Base-by-base conservation (phyloP, 2,329 filamentous ascomycete genomes). In the Botrytis aclada region DNA sequence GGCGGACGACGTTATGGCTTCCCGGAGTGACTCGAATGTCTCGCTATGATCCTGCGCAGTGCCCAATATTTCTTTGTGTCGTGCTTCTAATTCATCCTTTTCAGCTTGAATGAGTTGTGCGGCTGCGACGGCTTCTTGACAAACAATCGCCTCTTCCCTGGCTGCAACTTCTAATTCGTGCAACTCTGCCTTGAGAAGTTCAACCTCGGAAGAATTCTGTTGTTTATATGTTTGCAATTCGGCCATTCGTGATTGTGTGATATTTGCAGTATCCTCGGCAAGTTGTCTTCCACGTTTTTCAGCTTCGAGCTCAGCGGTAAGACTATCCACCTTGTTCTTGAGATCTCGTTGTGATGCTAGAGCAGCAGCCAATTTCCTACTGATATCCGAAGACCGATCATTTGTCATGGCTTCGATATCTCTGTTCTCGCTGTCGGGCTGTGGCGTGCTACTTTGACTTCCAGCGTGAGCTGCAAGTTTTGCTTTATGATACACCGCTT, bases 401-500 rank as follows among this genome's bases (percentile, higher is more conserved):
- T 87, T 87, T 4, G 83, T 81, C 72, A 83, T 82, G 39, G 83
- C 83, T 69, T 93, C 91, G 54, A 89, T 85, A 67, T 91, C 89
- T 83, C 88, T 70, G 82, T 80, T 76, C 72, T 88, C 88, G 22
- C 82, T 86, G 63, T 90, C 89, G 4, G 88, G 81, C 79, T 89
- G 86, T 72, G 91, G 84, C 58, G 89, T 87, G 79, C 86, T 86
- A 60, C 85, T 85, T 69, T 89, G 87, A 77, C 91, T 94, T n/a
- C 86, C 86, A 54, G 88, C 90, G 75, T 94, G 92, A 12, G 94
- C 95, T 43, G 95, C 95, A 69, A 98, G 85, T 80, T 94, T 98
- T 4, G 97, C 94, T 80, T 97, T 97, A 47, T 95, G 93, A 82
- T 98, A 98, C 0, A 96, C 92, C 1, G 96, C 96, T 83, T 99